Base-by-base conservation (phyloP, 1,284 basidiomycete genomes). In the Dichomitus squalens region DNA sequence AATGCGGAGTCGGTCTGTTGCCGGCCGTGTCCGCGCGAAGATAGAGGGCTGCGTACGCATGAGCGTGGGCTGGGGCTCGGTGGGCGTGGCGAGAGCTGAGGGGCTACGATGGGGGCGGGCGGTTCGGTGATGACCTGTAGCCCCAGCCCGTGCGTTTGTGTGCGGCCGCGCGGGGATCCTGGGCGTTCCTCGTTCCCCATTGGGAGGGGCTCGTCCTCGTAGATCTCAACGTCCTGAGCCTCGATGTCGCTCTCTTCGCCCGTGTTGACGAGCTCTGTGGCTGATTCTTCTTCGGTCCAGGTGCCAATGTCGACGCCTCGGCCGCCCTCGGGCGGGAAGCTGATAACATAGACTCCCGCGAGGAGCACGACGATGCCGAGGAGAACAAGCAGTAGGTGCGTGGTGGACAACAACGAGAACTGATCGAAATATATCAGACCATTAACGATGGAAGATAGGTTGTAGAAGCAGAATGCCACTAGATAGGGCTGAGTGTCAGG, bases 381-480 rank as follows among this genome's bases (percentile, higher is more conserved):
- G 1, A 82, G 79, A 49, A 98, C 92, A 25, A 96, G 81, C 4
- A 77, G 70, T 27, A 96, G 80, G 69, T 95, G 86, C 34, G 85
- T 72, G 1, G 82, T 76, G 0, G 86, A 77, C 40, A 98, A 85
- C 20, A 88, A 78, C 14, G 86, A 83, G 66, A 96, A 84, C 70
- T 98, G 94, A 72, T 96, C 82, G 72, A 94, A 98, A 73, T 96
- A 98, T 49, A 97, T 85, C 36, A 97, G 82, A 1, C 92, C 90
- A 62, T 90, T 89, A 44, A 95, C 81, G 69, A 96, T 96, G 12
- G 92, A 95, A 5, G 93, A 93, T 7, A 96, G 75, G 68, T 97
- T 98, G 77, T 97, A 98, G 72, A 95, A 95, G 74, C 95, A 97
- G 73, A 98, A 98, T 2, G 95, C 95, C 65, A 95, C 88, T 90